Base-by-base conservation (phyloP, 2,329 filamentous ascomycete species). In the Cryphonectria japonica region DNA sequence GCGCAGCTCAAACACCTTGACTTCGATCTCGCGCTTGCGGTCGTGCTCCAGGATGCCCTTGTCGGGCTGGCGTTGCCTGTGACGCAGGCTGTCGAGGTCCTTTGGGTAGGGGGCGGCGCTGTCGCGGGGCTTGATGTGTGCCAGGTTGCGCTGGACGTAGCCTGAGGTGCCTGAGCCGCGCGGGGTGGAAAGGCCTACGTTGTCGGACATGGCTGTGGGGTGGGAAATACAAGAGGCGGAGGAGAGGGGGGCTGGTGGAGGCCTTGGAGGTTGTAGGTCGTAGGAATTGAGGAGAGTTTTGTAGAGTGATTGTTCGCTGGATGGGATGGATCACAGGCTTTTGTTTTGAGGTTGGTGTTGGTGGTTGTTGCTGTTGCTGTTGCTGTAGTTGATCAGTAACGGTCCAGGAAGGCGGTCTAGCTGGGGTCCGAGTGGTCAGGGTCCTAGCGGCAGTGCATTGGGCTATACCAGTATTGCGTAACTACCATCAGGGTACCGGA, bases 91-190 rank as follows among this genome's bases (percentile, higher is more conserved):
- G 76, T 93, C 89, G 74, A 89, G 84, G 78, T 93, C 89, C 73
- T 89, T 89, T 43, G 90, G 88, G 81, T 97, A 97, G 0, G 94
- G 95, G 26, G 91, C 90, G 71, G 85, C 87, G 77, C 89, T 88
- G 83, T 97, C 94, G 82, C 95, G 94, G 41, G 93, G 94, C 79
- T 88, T 90, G 76, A 98, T 90, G 79, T 95, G 91, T 26, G 96
- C 96, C 50, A 94, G 89, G 84, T 98, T 99, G 81, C 94, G 93
- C 83, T 98, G 95, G 70, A 99, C 95, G 80, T 98, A 98, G 79
- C 96, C 96, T 0, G 95, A 98, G 70, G 96, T 99, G 64, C 96
- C 96, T 79, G 93, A 97, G 76, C 96, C 96, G 78, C 96, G 92
- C 3, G 96, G 96, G 5, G 96, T 99, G 70, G 92, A 91, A 77